phyloP scores from a whole-genome alignment of 2,329 filamentous ascomycete genomes.

The Huntiella savannae region DNA sequence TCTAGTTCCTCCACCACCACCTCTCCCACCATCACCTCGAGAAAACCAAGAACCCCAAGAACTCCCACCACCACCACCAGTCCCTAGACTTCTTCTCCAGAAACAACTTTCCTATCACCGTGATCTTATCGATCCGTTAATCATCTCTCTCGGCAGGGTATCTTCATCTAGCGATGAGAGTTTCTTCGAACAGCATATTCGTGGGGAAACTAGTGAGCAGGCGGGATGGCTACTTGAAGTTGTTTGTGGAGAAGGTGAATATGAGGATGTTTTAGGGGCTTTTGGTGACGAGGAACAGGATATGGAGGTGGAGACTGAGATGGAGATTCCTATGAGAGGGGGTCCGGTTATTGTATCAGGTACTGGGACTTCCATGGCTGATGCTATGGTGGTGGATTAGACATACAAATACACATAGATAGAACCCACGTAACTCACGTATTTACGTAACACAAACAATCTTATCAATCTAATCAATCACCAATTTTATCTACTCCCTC shows the following conservation, averaged over 20 bases:
- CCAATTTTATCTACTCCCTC: neutral
- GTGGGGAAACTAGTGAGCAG: conserved; percentile 58
- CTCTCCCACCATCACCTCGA: neutral
- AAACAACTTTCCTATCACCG: neutral
- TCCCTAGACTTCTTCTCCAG: neutral
- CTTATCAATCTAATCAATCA: neutral
- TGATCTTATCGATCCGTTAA: conserved; percentile 32
- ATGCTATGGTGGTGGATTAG: neutral
- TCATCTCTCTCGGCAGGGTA: conserved; percentile 63
- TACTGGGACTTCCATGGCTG: neutral
- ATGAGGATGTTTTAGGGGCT: conserved; percentile 20
- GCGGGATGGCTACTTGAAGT: conserved; percentile 69
- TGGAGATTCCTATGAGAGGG: neutral
- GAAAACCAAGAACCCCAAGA: neutral
- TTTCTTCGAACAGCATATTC: conserved; percentile 58
- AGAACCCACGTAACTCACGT: no score
- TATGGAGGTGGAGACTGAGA: neutral
- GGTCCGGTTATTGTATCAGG: neutral
- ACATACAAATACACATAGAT: no score
- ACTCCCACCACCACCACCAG: neutral
- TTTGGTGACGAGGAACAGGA: conserved; percentile 13
- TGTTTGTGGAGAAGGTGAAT: conserved; percentile 18
- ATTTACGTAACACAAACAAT: no score
- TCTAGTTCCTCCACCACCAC: neutral
- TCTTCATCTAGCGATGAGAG: conserved; percentile 66